phyloP scores from a whole-genome alignment of 2,329 filamentous ascomycete genomes.

The Pseudogymnoascus sp. region DNA sequence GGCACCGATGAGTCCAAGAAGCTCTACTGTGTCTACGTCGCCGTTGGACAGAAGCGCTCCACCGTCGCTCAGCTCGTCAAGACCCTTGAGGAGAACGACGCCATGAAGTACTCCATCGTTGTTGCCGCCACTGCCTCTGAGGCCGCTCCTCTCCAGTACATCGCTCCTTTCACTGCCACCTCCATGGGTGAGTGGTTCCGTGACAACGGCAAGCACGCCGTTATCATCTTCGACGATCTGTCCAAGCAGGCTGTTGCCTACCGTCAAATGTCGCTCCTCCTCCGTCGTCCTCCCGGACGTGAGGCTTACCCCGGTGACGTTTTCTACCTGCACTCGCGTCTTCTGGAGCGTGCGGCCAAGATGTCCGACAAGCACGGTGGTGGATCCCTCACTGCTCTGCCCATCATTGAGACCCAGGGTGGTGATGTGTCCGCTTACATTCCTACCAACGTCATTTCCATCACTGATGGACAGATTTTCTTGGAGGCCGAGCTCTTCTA shows the following conservation, averaged over 20 bases:
- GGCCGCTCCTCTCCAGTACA: constrained; percentile 88
- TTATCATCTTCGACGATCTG: constrained; percentile 91
- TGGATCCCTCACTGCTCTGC: constrained; percentile 94
- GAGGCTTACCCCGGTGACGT: constrained; percentile 99
- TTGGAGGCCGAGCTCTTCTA: constrained; percentile 99
- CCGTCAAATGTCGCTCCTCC: constrained; percentile 97
- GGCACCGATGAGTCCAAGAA: constrained; percentile 87
- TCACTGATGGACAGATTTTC: constrained; percentile 99
- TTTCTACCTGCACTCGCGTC: constrained; percentile 99
- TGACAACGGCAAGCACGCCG: constrained; percentile 79
- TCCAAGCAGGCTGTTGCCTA: constrained; percentile 98
- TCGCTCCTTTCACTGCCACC: constrained; percentile 77
- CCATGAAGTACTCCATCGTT: constrained; percentile 95
- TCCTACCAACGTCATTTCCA: constrained; percentile 99
- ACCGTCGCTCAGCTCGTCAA: constrained; percentile 99
- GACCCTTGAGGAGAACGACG: constrained; percentile 99
- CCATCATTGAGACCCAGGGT: constrained; percentile 98
- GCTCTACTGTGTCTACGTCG: constrained; percentile 99
- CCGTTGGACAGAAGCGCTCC: constrained; percentile 98
- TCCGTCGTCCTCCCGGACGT: constrained; percentile 96
- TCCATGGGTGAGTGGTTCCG: constrained; percentile 63
- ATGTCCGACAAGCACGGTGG: constrained; percentile 93
- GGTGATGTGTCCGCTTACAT: constrained; percentile 99
- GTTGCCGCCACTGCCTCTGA: constrained; percentile 97
- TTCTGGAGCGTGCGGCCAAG: constrained; percentile 98